Percentiles rank a stretch among this genome's conserved stretches.
Evolutionary conservation across 306 rosid genomes (phyloP).

Genomic region (Canavalia ensiformis): DNA sequence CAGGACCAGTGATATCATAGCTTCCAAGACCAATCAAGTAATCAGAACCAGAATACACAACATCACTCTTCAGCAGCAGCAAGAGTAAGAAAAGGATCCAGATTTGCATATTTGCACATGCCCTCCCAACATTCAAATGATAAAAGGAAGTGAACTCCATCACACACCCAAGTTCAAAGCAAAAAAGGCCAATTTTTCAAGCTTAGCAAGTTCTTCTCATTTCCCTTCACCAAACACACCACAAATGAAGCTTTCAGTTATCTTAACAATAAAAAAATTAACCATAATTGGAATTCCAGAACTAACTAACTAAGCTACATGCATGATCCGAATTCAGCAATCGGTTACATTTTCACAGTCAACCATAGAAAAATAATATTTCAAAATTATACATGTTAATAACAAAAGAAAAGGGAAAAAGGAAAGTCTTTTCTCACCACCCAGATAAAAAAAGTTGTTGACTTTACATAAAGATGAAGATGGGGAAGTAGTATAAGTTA

Average conservation of each 20-base stretch:
- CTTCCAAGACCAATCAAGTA: conserved; percentile 90
- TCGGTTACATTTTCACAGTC: conserved; percentile 17
- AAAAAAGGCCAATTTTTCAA: conserved; percentile 17
- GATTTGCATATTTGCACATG: conserved; percentile 34
- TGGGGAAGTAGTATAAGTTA: conserved; percentile 20
- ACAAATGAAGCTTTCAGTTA: conserved; percentile 10
- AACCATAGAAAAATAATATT: neutral
- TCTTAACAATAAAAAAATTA: neutral
- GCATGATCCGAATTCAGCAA: conserved; percentile 24
- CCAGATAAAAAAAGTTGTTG: conserved; percentile 40
- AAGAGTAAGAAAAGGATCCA: conserved; percentile 49
- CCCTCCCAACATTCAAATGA: conserved; percentile 40
- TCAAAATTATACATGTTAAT: neutral
- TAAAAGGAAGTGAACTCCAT: conserved; percentile 45
- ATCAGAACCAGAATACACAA: conserved; percentile 60
- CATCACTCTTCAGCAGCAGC: conserved; percentile 46
- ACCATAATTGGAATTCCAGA: conserved; percentile 16
- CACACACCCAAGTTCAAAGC: conserved; percentile 33
- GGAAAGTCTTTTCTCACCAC: neutral
- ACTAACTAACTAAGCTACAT: neutral
- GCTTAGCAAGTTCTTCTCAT: conserved; percentile 52
- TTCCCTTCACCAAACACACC: conserved; percentile 48
- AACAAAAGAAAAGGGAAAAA: neutral
- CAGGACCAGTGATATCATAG: conserved; percentile 96
- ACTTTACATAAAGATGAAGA: conserved; percentile 39